A percentile compares a stretch with the other conserved stretches of the same genome.
These are phyloP conservation scores for Trametes cinnabarina DNA, from an alignment of 768 basidiomycete species.

Conservation along the genomic window DNA sequence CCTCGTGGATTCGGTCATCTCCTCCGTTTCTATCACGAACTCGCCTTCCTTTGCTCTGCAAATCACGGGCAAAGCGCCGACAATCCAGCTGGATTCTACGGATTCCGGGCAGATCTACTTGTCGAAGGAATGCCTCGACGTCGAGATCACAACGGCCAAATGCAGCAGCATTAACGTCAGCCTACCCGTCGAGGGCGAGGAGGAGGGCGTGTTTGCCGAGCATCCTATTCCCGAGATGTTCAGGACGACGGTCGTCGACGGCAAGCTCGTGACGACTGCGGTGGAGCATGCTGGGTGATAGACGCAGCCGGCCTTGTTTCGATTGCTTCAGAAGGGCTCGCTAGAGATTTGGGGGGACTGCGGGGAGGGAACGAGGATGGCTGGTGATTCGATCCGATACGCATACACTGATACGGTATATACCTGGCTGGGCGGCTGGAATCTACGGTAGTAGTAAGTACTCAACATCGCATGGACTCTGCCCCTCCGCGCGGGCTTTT, in stretches of 20 bases:
- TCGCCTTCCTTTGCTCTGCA: conserved; percentile 94
- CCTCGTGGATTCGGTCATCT: conserved; percentile 90
- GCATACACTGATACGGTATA: neutral
- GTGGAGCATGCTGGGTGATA: conserved; percentile 77
- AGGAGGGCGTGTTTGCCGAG: conserved; percentile 90
- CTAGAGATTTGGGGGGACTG: neutral
- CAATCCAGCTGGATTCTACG: conserved; percentile 90
- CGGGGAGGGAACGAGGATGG: neutral
- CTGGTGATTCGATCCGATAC: neutral
- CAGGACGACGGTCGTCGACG: conserved; percentile 74
- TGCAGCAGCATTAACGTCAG: conserved; percentile 91
- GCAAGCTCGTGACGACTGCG: conserved; percentile 83
- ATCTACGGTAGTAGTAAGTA: neutral
- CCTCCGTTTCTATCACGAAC: conserved; percentile 81
- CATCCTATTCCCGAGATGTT: conserved; percentile 94
- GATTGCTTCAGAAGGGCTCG: neutral
- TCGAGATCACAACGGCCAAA: conserved; percentile 92
- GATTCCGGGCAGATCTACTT: conserved; percentile 96
- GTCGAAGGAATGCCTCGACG: conserved; percentile 72
- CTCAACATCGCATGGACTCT: neutral
- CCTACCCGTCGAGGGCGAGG: conserved; percentile 81
- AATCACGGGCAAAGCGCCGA: conserved; percentile 86
- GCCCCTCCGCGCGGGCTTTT: neutral
- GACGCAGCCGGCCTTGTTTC: neutral
- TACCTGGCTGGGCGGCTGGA: conserved; percentile 5